A percentile compares a stretch with the other conserved stretches of the same genome.
Evolutionary conservation across 2,329 filamentous ascomycete genomes (phyloP).

Genomic region (Botrytis byssoidea): DNA sequence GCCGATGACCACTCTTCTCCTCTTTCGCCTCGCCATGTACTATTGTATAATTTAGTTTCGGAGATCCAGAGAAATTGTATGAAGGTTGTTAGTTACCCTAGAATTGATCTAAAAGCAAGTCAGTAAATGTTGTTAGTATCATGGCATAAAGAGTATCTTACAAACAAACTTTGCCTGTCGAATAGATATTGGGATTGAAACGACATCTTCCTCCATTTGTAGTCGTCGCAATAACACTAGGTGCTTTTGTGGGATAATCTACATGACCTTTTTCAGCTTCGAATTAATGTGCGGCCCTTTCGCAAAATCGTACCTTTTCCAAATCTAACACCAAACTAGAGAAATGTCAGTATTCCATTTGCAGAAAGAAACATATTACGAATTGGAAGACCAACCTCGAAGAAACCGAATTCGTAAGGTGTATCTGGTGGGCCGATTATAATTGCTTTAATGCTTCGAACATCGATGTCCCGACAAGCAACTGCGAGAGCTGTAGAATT

Average conservation of each 20-base stretch:
- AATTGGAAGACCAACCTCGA: constrained; percentile 62
- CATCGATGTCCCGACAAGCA: constrained; percentile 81
- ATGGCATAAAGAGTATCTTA: constrained; percentile 48
- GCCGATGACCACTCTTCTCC: constrained; percentile 97
- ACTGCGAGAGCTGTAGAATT: constrained; percentile 70
- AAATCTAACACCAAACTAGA: constrained; percentile 73
- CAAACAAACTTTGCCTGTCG: constrained; percentile 87
- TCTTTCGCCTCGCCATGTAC: constrained; percentile 87
- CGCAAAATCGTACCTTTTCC: constrained; percentile 59
- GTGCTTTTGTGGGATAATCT: constrained; percentile 79
- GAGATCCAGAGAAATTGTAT: not conserved
- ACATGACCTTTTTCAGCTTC: constrained; percentile 20
- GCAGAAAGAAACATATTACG: not conserved
- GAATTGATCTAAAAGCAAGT: constrained; percentile 66
- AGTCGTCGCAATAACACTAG: constrained; percentile 65
- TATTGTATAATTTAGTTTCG: constrained; percentile 41
- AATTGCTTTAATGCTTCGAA: constrained; percentile 81
- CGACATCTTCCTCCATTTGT: constrained; percentile 86
- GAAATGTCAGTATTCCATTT: constrained; percentile 34
- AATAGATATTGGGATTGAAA: constrained; percentile 97
- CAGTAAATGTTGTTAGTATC: constrained; percentile 21
- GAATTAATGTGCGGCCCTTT: constrained; percentile 10
- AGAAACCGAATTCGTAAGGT: constrained; percentile 96
- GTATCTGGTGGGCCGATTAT: constrained; percentile 93
- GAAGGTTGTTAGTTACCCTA: constrained; percentile 58